Conservation (phyloP, 2,329 filamentous ascomycete genomes). For the Nemania abortiva region DNA sequence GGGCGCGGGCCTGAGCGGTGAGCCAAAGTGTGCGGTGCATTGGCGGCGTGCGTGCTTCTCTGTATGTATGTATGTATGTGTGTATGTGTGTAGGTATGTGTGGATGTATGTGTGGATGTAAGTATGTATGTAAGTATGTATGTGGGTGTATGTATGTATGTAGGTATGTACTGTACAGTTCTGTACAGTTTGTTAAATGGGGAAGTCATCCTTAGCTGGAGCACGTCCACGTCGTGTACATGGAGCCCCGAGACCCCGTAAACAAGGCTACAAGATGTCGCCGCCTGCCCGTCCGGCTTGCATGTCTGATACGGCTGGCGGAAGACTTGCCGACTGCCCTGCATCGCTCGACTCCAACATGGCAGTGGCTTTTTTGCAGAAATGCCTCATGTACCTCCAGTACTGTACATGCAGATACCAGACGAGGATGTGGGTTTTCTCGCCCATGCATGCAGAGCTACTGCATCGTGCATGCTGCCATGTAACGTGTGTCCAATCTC, state of each 20-base stretch:
- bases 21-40: slow-evolving; percentile 30
- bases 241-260: slow-evolving; percentile 32
- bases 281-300: slow-evolving; percentile 26
- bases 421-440: slow-evolving; percentile 23
- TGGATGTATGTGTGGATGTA: too few species aligned
- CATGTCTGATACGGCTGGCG: slow-evolving; percentile 35
- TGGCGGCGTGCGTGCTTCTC: slow-evolving; percentile 23
- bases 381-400: slow-evolving; percentile 39
- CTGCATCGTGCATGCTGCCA: slow-evolving; percentile 24
- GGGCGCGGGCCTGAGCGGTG: slow-evolving; percentile 36
- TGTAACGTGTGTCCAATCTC: slow-evolving; percentile 36
- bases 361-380: slow-evolving; percentile 29
- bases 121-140: too few species aligned
- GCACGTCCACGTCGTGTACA: slow-evolving; percentile 28
- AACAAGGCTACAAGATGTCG: slow-evolving; percentile 41
- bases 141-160: too few species aligned
- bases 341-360: slow-evolving; percentile 38
- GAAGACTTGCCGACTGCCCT: slow-evolving; percentile 39
- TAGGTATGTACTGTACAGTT: background rate
- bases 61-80: background rate
- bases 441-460: slow-evolving; percentile 27
- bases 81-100: too few species aligned
- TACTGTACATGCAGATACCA: slow-evolving; percentile 22
- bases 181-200: slow-evolving; percentile 39
- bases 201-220: slow-evolving; percentile 31